phyloP scores from a whole-genome alignment of 2,329 filamentous ascomycete genomes.

The Celoporthe dispersa region DNA sequence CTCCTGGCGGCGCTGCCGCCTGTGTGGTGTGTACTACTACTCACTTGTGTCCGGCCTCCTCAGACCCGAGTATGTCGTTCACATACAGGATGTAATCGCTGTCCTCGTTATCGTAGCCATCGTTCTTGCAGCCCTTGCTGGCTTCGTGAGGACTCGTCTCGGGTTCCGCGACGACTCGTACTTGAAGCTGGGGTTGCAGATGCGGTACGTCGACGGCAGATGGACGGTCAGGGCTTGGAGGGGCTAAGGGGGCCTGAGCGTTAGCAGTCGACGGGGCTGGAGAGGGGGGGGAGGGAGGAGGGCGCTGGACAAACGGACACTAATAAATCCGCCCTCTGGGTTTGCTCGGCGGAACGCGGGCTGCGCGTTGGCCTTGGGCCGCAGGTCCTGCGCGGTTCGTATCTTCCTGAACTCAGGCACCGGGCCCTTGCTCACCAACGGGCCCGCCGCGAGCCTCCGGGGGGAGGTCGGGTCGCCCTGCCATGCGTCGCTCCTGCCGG shows the following conservation, averaged over 20 bases:
- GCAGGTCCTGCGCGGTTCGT: constrained; percentile 72
- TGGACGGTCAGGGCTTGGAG: constrained; percentile 94
- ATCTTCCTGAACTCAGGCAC: constrained; percentile 89
- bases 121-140: constrained; percentile 97
- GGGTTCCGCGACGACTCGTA: constrained; percentile 98
- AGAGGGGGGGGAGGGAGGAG: no score
- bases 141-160: constrained; percentile 92
- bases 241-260: constrained; percentile 62
- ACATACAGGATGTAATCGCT: constrained; percentile 99
- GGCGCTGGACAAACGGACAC: constrained; percentile 60
- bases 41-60: constrained; percentile 97
- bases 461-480: constrained; percentile 61
- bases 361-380: constrained; percentile 82
- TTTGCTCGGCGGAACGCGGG: constrained; percentile 92
- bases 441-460: constrained; percentile 52
- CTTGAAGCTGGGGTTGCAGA: constrained; percentile 97
- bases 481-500: constrained; percentile 57
- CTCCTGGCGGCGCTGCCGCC: no score
- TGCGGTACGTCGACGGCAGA: constrained; percentile 92
- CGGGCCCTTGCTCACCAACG: constrained; percentile 61
- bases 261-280: constrained; percentile 21
- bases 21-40: constrained; percentile 36
- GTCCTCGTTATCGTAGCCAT: constrained; percentile 98
- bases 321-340: constrained; percentile 97
- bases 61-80: constrained; percentile 96